Percentiles rank a stretch among this genome's conserved stretches.
phyloP scores from a whole-genome alignment of 352 stramenopile species.

The Globisporangium rhizosaccharum region DNA sequence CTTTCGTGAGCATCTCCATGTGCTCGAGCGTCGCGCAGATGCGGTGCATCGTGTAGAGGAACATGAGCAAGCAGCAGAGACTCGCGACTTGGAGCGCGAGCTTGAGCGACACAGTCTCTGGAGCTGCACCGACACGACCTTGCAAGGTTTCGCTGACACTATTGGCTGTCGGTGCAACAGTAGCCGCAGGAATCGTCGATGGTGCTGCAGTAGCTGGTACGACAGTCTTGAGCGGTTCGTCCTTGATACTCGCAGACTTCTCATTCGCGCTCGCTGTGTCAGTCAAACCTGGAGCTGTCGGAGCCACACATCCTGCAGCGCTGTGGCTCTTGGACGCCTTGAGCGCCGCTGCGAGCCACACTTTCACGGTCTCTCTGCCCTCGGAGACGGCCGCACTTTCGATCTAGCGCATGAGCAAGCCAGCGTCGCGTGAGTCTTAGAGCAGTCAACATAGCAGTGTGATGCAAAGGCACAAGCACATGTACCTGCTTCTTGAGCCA shows the following conservation, averaged over 20 bases:
- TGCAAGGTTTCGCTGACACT: not conserved
- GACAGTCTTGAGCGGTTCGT: not conserved
- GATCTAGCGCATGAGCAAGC: conserved; percentile 35
- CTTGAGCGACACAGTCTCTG: conserved; percentile 3
- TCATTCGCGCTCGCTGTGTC: not conserved
- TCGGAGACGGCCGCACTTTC: conserved; percentile 73
- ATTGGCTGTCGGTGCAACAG: not conserved
- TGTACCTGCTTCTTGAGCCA: conserved; percentile 86
- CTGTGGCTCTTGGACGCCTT: conserved; percentile 5
- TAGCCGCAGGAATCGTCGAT: not conserved
- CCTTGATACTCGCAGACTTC: not conserved
- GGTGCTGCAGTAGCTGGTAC: not conserved
- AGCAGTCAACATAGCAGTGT: not conserved
- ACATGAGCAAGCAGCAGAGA: conserved; percentile 52
- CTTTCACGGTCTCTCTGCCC: conserved; percentile 47
- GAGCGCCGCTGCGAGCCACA: conserved; percentile 45
- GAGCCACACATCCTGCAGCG: not conserved
- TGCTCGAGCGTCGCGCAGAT: conserved; percentile 49
- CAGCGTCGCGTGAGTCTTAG: not conserved
- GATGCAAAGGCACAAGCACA: not conserved
- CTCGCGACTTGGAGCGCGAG: conserved; percentile 34
- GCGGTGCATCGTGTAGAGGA: conserved; percentile 67
- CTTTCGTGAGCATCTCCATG: conserved; percentile 51
- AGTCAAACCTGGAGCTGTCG: not conserved
- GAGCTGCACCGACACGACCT: not conserved